phyloP scores from a whole-genome alignment of 2,329 filamentous ascomycete species.

The Macrophomina tecta region DNA sequence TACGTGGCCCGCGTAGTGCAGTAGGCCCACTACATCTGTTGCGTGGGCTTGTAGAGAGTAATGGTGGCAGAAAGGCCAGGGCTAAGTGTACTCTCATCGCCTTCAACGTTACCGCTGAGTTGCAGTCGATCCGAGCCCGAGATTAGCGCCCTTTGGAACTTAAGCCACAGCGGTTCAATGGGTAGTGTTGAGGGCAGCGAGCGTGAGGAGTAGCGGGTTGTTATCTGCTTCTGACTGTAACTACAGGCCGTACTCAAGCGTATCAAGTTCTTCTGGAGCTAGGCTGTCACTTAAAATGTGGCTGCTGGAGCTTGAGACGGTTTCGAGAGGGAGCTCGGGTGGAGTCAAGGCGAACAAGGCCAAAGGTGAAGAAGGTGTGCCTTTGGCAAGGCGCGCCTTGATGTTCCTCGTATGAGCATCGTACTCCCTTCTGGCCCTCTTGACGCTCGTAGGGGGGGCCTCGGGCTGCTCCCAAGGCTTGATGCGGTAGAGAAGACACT shows the following conservation, averaged over 20 bases:
- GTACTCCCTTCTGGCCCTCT: slow-evolving; percentile 7
- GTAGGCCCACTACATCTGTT: no score
- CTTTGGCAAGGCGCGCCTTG: slow-evolving; percentile 1
- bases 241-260: slow-evolving; percentile 10
- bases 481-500: slow-evolving; percentile 7
- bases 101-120: no score
- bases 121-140: no score
- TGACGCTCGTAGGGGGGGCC: neutral
- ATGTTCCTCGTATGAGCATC: neutral
- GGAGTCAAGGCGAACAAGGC: neutral
- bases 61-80: no score
- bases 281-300: neutral
- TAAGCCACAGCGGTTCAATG: neutral
- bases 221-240: neutral
- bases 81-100: no score
- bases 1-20: no score
- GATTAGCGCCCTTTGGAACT: neutral
- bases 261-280: neutral
- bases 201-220: neutral
- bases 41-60: no score
- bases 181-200: neutral
- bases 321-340: neutral
- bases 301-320: neutral
- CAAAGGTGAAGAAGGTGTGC: neutral
- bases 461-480: neutral